phyloP scores from a whole-genome alignment of 768 basidiomycete genomes.

The Kondoa malvinella region DNA sequence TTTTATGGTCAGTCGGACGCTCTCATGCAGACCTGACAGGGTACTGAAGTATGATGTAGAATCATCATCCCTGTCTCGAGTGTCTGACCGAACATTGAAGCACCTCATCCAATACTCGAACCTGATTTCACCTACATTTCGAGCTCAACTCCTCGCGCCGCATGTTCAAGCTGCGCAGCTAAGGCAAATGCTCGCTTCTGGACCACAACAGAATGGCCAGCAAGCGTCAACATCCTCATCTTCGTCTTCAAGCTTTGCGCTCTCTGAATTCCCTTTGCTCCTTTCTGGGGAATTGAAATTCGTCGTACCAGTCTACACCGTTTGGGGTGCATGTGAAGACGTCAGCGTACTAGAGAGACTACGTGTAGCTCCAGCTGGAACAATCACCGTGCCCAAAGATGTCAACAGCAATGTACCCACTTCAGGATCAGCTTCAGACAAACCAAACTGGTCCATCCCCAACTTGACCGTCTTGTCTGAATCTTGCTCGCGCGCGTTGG shows the following conservation, averaged over 20 bases:
- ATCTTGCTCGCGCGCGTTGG: constrained; percentile 77
- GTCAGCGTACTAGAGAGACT: constrained; percentile 84
- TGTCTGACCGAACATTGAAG: constrained; percentile 83
- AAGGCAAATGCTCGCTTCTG: neutral
- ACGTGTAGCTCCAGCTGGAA: constrained; percentile 34
- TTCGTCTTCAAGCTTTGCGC: constrained; percentile 36
- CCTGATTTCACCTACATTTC: constrained; percentile 65
- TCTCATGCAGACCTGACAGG: neutral
- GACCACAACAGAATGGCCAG: constrained; percentile 8
- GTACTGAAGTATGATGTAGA: constrained; percentile 37
- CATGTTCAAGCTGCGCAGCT: constrained; percentile 45
- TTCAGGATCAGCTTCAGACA: neutral
- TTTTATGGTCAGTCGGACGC: constrained; percentile 55
- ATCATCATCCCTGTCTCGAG: constrained; percentile 59
- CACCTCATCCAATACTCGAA: constrained; percentile 95
- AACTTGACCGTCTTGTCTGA: constrained; percentile 90
- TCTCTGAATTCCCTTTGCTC: constrained; percentile 86
- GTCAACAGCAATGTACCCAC: neutral
- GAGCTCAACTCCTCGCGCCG: constrained; percentile 55
- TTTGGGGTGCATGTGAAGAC: constrained; percentile 96
- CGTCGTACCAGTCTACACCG: constrained; percentile 81
- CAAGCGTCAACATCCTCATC: constrained; percentile 18
- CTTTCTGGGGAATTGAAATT: constrained; percentile 80
- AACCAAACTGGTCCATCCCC: constrained; percentile 56
- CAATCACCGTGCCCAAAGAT: constrained; percentile 4